Evolutionary conservation across 2,329 filamentous ascomycete genomes (phyloP).

Genomic region (Graphium sp.): DNA sequence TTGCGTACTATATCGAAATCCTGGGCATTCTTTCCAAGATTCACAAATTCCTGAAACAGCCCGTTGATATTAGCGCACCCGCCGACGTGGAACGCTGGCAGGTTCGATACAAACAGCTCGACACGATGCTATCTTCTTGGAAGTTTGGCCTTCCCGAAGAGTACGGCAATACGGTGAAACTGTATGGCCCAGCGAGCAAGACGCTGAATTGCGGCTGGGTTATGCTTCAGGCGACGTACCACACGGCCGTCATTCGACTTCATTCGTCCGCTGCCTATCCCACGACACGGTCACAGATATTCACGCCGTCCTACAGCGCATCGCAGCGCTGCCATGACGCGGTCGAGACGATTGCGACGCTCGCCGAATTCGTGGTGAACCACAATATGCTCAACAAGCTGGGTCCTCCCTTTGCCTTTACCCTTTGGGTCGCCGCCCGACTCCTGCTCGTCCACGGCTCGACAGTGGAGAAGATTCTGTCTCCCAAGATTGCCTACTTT

Average conservation of each 20-base stretch:
- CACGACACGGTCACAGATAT: slow-evolving; percentile 73
- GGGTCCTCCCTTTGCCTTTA: slow-evolving; percentile 82
- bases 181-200: slow-evolving; percentile 37
- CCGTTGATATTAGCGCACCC: slow-evolving; percentile 72
- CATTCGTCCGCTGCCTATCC: slow-evolving; percentile 90
- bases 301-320: slow-evolving; percentile 75
- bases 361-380: slow-evolving; percentile 63
- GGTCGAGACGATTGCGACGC: slow-evolving; percentile 64
- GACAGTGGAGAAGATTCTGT: slow-evolving; percentile 71
- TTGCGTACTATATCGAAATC: slow-evolving; percentile 83
- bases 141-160: slow-evolving; percentile 70
- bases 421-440: slow-evolving; percentile 79
- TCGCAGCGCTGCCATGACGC: slow-evolving; percentile 69
- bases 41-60: slow-evolving; percentile 75
- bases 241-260: slow-evolving; percentile 76
- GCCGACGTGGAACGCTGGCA: slow-evolving; percentile 86
- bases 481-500: slow-evolving; percentile 64
- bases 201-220: slow-evolving; percentile 69
- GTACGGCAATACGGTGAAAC: slow-evolving; percentile 67
- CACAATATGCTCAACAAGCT: slow-evolving; percentile 63
- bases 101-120: slow-evolving; percentile 68
- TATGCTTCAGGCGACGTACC: slow-evolving; percentile 81
- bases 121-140: slow-evolving; percentile 65
- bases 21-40: slow-evolving; percentile 75
- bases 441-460: slow-evolving; percentile 79